Evolutionary conservation across 257 asterid species (phyloP).

Genomic region (Solanum peruvianum): DNA sequence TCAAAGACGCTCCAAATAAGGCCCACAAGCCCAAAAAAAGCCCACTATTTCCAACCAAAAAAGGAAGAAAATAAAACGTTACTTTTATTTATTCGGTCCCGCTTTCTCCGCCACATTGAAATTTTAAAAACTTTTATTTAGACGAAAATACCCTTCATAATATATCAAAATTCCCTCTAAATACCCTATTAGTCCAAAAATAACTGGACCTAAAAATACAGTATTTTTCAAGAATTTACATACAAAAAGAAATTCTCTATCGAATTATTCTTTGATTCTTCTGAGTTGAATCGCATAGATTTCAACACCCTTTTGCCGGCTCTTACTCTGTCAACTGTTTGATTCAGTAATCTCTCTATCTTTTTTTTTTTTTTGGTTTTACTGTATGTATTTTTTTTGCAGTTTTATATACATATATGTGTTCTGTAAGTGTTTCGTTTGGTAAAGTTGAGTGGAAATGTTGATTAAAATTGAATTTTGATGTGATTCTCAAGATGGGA

Average conservation of each 20-base stretch:
- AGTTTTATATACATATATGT: background rate
- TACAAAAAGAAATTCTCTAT: background rate
- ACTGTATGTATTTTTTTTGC: background rate
- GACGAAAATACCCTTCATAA: slow-evolving; percentile 27
- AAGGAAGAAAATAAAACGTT: slow-evolving; percentile 19
- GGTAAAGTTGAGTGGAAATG: background rate
- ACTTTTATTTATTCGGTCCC: slow-evolving; percentile 6
- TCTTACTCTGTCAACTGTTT: slow-evolving; percentile 5
- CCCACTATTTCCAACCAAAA: background rate
- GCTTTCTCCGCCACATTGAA: slow-evolving; percentile 40
- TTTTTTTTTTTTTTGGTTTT: background rate
- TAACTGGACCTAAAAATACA: background rate
- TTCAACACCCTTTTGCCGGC: slow-evolving; percentile 5
- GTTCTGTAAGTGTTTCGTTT: background rate
- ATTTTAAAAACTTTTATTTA: slow-evolving; percentile 22
- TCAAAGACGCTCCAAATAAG: background rate
- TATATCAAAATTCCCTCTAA: background rate
- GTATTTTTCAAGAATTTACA: background rate
- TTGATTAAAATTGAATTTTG: background rate
- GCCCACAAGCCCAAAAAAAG: slow-evolving; percentile 10
- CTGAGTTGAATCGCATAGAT: background rate
- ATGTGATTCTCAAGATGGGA: background rate
- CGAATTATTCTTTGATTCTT: background rate
- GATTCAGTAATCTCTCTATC: background rate
- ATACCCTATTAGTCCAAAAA: background rate